Evolutionary conservation across 106 monocot genomes (phyloP), one percentile per base, ranked within the genome.

Genomic region (Vanilla planifolia): DNA sequence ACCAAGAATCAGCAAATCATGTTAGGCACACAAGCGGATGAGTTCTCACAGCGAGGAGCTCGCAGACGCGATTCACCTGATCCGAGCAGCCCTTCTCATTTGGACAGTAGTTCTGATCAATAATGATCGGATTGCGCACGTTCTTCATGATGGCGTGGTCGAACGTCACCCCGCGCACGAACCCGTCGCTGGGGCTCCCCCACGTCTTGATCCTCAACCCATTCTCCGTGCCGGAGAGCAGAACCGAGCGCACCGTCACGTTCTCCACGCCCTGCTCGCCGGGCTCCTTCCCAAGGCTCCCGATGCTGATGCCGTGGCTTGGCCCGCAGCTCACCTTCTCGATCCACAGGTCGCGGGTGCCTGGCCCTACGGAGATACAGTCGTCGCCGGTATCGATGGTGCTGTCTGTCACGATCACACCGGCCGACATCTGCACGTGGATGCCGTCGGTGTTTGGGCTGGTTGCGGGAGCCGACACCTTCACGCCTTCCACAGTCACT

Each of bases 401-500:
- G 43, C 75, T 48, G 11, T 58, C 37, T 14, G 25, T 30, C 13
- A 90, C 62, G 6, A 59, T 68, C n/a, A 90, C 90, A 15, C 62
- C 59, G 4, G 52, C 68, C 2, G 90, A 90, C 64, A 36, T 72
- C 51, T 90, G 81, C 5, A 90, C 67, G 53, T 90, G 85, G 13
- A 90, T 63, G 6, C 85, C 85, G 33, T 90, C 90, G 0, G 90
- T 90, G 67, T 90, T 90, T 9, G 85, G 90, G 73, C 90, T 90
- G 40, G 71, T 59, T 8, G 62, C 76, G 0, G 85, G 68, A 0
- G 85, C 85, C 4, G 8, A 15, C 21, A 86, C 72, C 37, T 55
- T 80, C 21, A 91, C 71, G 0, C 73, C 74, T 6, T 60, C 51
- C 27, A 86, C 19, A 17, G 28, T 74, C 46, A 91, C 82, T 15